phyloP scores from a whole-genome alignment of 2,329 filamentous ascomycete species.

The Aspergillus glaucus region DNA sequence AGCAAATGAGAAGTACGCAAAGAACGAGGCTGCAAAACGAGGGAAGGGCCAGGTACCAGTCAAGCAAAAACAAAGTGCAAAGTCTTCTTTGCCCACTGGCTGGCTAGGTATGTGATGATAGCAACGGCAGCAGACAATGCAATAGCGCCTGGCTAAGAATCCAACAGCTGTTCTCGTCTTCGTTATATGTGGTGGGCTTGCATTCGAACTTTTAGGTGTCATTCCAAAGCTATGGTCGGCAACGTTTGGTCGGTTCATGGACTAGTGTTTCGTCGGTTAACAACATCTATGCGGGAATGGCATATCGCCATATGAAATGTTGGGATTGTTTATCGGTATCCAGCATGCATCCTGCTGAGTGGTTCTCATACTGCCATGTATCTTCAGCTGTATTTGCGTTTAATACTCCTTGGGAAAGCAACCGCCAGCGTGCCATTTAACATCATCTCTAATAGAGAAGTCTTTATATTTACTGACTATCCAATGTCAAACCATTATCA shows the following conservation, averaged over 20 bases:
- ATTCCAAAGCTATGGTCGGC: constrained; percentile 36
- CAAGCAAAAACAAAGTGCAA: constrained; percentile 45
- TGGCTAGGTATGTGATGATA: constrained; percentile 53
- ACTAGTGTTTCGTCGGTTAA: constrained; percentile 8
- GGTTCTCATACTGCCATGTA: no score
- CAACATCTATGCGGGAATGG: constrained; percentile 1
- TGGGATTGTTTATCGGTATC: background rate
- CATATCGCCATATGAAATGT: background rate
- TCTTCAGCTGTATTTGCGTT: no score
- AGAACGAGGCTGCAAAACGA: constrained; percentile 54
- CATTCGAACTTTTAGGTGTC: constrained; percentile 51
- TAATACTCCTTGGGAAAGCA: no score
- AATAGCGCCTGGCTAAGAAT: constrained; percentile 8
- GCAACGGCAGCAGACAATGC: no score
- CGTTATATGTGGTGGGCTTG: constrained; percentile 55
- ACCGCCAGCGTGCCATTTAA: no score
- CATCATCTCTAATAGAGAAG: no score
- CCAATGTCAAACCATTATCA: constrained; percentile 1
- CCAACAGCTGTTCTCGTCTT: constrained; percentile 54
- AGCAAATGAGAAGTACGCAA: constrained; percentile 57
- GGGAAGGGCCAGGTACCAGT: constrained; percentile 45
- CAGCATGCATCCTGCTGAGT: no score
- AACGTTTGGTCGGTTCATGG: constrained; percentile 22
- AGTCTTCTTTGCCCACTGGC: constrained; percentile 49
- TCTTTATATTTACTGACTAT: no score